phyloP scores from a whole-genome alignment of 768 basidiomycete species.

The Rhodotorula babjevae region DNA sequence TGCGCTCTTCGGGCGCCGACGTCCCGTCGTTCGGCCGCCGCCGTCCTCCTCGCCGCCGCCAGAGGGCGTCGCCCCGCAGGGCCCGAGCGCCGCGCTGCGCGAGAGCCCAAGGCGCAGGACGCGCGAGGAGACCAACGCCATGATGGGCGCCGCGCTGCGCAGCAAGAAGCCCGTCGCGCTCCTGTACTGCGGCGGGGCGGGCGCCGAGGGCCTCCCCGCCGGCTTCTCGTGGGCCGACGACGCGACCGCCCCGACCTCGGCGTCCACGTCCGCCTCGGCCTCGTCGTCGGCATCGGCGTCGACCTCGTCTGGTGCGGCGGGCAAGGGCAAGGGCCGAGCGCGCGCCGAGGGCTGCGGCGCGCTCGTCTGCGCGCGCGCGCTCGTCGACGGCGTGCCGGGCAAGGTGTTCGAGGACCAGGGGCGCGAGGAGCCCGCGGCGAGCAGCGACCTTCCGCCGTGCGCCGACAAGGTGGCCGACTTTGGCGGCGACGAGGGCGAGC shows the following conservation, averaged over 20 bases:
- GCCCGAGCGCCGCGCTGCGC: no score
- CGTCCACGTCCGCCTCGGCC: no score
- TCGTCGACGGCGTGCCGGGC: conserved; percentile 3
- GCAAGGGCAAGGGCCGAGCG: no score
- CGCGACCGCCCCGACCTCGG: no score
- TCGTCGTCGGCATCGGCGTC: no score
- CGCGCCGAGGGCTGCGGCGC: conserved; percentile 6
- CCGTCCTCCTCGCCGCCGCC: no score
- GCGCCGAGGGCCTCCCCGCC: background rate
- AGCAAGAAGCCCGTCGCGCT: conserved; percentile 1
- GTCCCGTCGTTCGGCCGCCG: no score
- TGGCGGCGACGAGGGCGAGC: background rate
- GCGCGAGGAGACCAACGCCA: conserved; percentile 16
- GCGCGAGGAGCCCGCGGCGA: background rate
- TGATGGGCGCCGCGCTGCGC: conserved; percentile 9
- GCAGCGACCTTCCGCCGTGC: conserved; percentile 1
- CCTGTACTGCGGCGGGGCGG: conserved; percentile 9
- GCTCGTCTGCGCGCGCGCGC: conserved; percentile 2
- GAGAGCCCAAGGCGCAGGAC: background rate
- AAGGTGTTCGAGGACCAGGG: background rate
- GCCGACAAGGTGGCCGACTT: background rate
- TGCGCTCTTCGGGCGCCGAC: no score
- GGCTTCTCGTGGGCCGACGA: background rate
- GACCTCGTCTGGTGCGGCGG: no score
- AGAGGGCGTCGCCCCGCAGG: no score